Conservation (phyloP, 2,329 filamentous ascomycete genomes). For the Botrytis aclada region DNA sequence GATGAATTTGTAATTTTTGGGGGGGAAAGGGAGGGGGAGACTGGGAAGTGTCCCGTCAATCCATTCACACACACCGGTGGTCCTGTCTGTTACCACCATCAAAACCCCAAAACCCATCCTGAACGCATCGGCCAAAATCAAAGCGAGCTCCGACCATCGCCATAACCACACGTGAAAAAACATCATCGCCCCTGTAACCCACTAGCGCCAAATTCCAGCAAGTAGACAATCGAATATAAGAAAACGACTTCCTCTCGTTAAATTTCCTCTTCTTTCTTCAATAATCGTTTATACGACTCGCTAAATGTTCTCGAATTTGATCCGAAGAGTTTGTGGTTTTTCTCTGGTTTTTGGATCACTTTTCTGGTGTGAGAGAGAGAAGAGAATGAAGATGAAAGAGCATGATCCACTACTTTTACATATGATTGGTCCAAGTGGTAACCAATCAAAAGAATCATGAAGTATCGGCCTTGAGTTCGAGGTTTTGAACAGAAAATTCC, state of each 20-base stretch:
- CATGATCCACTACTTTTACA: neutral
- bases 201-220: conserved; percentile 11
- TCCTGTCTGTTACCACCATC: too few relatives aligned
- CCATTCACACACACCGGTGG: too few relatives aligned
- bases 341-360: neutral
- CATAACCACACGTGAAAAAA: conserved; percentile 12
- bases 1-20: too few relatives aligned
- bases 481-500: neutral
- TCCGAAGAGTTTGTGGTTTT: conserved; percentile 9
- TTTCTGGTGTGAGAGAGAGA: neutral
- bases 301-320: conserved; percentile 4
- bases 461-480: neutral
- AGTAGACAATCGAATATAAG: conserved; percentile 15
- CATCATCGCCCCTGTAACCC: conserved; percentile 16
- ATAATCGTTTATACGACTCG: neutral
- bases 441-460: conserved; percentile 1
- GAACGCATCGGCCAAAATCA: neutral
- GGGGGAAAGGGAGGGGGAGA: too few relatives aligned
- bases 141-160: neutral
- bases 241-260: conserved; percentile 2
- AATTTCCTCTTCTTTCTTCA: neutral
- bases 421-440: conserved; percentile 12
- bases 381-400: neutral
- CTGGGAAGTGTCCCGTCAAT: too few relatives aligned
- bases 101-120: too few relatives aligned